Base-by-base conservation (phyloP, 106 monocot species). In the Hemerocallis citrina region DNA sequence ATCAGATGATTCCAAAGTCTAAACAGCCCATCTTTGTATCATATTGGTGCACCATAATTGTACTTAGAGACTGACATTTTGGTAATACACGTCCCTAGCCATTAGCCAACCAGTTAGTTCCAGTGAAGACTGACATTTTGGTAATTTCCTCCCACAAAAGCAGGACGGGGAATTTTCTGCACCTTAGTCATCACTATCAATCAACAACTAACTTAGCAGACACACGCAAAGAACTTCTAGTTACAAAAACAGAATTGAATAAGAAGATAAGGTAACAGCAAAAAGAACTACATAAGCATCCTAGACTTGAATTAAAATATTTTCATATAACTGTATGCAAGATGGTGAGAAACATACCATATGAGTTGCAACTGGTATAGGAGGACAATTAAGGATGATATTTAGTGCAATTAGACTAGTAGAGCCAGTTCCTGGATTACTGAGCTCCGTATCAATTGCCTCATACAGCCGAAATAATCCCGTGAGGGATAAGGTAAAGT, bases 401-500 rank as follows among this genome's bases (percentile, higher is more conserved):
- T 72, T 51, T 24, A 89, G 41, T 37, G 68, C 82, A 29, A 85
- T 77, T 17, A 74, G 64, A 59, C 43, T 37, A 12, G 69, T 70
- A 57, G 24, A 20, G 41, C 41, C 52, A 57, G 52, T 50, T 11
- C 44, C 49, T 20, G 34, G 33, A 61, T 45, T 64, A 59, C 27
- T 31, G 23, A 62, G 65, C 38, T 73, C 74, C 42, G 17, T 17
- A 65, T 57, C 49, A 27, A 93, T 49, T n/a, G 48, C 47, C 70
- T 70, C 66, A 61, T 39, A 86, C 16, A 89, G 71, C 19, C 66
- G 74, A 55, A 61, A 62, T 66, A 89, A 54, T 23, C 69, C 75
- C 29, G 76, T 63, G 12, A 89, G 63, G 36, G 94, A 89, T 34
- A 94, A 57, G 20, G 69, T 70, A 52, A 89, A 86, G 76, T 83